Conservation (phyloP, 2,329 filamentous ascomycete genomes). For the Diaporthe citri region DNA sequence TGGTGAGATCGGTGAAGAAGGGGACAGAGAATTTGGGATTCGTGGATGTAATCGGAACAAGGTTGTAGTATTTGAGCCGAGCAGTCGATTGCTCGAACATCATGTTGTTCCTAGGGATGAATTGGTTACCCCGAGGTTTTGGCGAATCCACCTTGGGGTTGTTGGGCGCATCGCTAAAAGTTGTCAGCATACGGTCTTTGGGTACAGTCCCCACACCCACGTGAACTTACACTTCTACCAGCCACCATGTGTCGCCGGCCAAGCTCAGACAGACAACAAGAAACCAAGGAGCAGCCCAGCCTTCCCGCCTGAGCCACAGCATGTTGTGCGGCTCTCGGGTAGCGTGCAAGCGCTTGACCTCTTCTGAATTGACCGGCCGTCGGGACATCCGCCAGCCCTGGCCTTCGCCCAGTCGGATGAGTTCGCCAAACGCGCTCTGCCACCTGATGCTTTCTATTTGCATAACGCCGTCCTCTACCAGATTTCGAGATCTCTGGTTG, state of each 20-base stretch:
- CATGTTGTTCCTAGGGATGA: conserved; percentile 22
- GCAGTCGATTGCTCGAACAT: conserved; percentile 31
- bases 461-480: conserved; percentile 67
- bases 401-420: conserved; percentile 70
- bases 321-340: conserved; percentile 66
- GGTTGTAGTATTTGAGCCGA: conserved; percentile 52
- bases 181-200: neutral
- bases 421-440: conserved; percentile 70
- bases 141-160: conserved; percentile 9
- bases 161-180: conserved; percentile 21
- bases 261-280: conserved; percentile 78
- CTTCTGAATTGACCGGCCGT: conserved; percentile 63
- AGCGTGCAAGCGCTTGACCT: conserved; percentile 57
- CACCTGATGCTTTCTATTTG: conserved; percentile 74
- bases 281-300: conserved; percentile 81
- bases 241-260: conserved; percentile 83
- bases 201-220: neutral
- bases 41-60: conserved; percentile 26
- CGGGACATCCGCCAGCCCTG: conserved; percentile 73
- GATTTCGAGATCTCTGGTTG: conserved; percentile 68
- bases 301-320: conserved; percentile 76
- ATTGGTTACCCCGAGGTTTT: conserved; percentile 23
- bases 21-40: conserved; percentile 58
- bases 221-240: conserved; percentile 71
- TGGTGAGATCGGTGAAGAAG: conserved; percentile 66